A percentile compares a stretch with the other conserved stretches of the same genome.
phyloP scores from a whole-genome alignment of 2,329 filamentous ascomycete genomes.

The Apiospora koreana region DNA sequence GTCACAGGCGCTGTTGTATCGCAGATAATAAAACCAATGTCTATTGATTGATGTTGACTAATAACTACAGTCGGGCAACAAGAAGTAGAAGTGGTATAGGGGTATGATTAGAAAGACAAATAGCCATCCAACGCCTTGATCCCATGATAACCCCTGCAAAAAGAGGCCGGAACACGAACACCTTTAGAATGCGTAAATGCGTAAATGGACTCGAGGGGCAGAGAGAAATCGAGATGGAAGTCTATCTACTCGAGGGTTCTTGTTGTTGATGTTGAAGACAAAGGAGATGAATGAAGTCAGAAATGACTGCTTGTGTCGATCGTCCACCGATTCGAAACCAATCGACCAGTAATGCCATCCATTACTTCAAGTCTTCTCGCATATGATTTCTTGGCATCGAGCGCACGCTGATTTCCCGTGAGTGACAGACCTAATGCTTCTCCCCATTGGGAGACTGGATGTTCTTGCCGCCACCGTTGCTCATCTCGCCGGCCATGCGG shows the following conservation, averaged over 20 bases:
- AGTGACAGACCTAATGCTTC: slow-evolving; percentile 9
- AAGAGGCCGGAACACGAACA: slow-evolving; percentile 3
- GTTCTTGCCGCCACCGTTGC: slow-evolving; percentile 34
- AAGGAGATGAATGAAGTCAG: background rate
- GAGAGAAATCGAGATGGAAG: background rate
- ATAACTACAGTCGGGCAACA: background rate
- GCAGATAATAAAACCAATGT: background rate
- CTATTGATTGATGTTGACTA: background rate
- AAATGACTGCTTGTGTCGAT: background rate
- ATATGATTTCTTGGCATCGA: background rate
- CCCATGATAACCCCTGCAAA: background rate
- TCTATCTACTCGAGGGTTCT: background rate
- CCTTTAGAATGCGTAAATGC: slow-evolving; percentile 3
- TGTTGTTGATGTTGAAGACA: background rate
- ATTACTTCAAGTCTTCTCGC: background rate
- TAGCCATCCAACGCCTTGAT: slow-evolving; percentile 3
- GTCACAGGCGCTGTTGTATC: background rate
- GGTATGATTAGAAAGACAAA: background rate
- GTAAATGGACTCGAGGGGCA: background rate
- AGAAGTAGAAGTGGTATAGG: background rate
- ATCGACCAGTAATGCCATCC: background rate
- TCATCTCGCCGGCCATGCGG: slow-evolving; percentile 39
- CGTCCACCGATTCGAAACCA: background rate
- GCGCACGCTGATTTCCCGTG: background rate
- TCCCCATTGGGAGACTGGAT: slow-evolving; percentile 40